Base-by-base conservation (phyloP, 108 stramenopile species). In the Cyclotella cryptica region DNA sequence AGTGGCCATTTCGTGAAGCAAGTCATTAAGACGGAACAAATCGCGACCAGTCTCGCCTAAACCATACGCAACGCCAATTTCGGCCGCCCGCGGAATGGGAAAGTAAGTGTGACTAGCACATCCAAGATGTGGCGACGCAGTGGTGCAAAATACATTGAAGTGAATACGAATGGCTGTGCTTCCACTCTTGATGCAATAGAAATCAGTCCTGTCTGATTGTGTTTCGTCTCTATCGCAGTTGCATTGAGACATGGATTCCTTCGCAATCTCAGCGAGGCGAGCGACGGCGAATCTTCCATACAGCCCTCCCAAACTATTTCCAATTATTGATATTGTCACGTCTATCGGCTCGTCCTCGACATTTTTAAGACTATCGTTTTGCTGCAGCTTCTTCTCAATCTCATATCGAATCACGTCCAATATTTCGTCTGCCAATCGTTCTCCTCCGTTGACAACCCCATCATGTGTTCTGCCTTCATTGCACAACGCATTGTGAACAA, bases 51-150 rank as follows among this genome's bases (percentile, higher is more conserved):
- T 83, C 64, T 79, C 77, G 24, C 79, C 78, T 78, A 95, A 65
- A 46, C 75, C 55, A 21, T 84, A 39, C 3, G 85, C 88, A 43
- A 91, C 66, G 15, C 74, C 66, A 28, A 65, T 72, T 78, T 95
- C 94, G 0, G 83, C 80, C 17, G 43, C 53, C 3, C 88, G 78
- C 40, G 90, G 90, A 39, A 95, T 53, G 3, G 89, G 84, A 35
- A 95, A 13, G 58, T 88, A 95, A 7, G 92, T 92, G 55, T 89
- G 80, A 57, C 69, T 72, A 26, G 88, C 74, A 21, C 84, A 83
- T 43, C 94, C 94, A 47, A 95, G 80, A 85, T 92, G 91, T 24
- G 94, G 94, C 17, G 90, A 87, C 21, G 88, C 88, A 17, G 89
- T 92, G 14, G 94, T 89, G 62, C 92, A 88, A 69, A 94, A 92